Conservation (phyloP, 164 flowering plant species). For the Vitis riparia region DNA sequence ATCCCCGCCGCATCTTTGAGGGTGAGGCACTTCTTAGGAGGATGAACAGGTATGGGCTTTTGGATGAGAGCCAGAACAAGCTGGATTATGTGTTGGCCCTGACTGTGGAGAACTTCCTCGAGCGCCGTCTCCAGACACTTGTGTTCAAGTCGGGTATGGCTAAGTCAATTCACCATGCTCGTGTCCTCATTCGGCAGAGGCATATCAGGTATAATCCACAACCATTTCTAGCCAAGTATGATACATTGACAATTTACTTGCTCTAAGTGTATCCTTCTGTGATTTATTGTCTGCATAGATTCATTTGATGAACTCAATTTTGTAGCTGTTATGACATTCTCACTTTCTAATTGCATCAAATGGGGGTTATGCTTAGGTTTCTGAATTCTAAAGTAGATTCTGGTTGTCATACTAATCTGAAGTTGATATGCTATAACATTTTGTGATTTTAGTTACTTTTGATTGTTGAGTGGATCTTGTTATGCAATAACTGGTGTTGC, state of each 20-base stretch:
- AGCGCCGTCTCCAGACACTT: conserved; percentile 66
- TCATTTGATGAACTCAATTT: too few relatives aligned
- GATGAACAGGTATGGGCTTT: conserved; percentile 62
- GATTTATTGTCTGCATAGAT: too few relatives aligned
- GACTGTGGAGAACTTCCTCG: conserved; percentile 71
- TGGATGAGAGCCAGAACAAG: conserved; percentile 74
- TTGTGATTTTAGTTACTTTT: too few relatives aligned
- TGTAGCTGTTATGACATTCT: too few relatives aligned
- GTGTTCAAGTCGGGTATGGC: conserved; percentile 75
- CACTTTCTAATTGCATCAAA: too few relatives aligned
- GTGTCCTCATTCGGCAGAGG: conserved; percentile 64
- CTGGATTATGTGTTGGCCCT: conserved; percentile 71
- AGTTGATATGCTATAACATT: too few relatives aligned
- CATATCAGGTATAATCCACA: conserved; percentile 47
- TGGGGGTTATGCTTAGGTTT: too few relatives aligned
- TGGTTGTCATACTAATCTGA: too few relatives aligned
- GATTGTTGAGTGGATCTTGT: too few relatives aligned
- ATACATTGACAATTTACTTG: neutral
- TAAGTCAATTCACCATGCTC: conserved; percentile 67
- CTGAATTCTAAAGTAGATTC: too few relatives aligned
- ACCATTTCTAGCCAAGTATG: neutral
- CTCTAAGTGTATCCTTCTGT: neutral
- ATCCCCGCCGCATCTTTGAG: conserved; percentile 61
- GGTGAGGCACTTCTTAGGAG: conserved; percentile 66
- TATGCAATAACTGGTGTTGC: too few relatives aligned